A percentile compares a stretch with the other conserved stretches of the same genome.
Conservation (phyloP, 768 basidiomycete genomes). For the Lepiota brunneoincarnata region DNA sequence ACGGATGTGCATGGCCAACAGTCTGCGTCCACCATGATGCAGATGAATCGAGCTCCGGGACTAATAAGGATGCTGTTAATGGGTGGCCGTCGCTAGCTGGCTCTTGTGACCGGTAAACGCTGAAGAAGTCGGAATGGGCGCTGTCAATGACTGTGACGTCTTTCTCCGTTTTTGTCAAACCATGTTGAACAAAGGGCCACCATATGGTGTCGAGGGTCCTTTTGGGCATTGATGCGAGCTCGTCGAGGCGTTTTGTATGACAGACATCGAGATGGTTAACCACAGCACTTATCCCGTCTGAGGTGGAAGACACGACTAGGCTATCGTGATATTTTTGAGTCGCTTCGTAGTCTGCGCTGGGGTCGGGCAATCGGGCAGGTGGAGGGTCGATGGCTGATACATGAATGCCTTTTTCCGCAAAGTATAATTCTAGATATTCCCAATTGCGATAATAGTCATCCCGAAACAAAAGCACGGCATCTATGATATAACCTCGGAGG, state of each 20-base stretch:
- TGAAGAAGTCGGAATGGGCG: constrained; percentile 85
- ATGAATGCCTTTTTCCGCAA: constrained; percentile 65
- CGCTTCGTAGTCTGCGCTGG: constrained; percentile 39
- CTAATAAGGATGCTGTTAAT: constrained; percentile 28
- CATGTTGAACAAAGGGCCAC: constrained; percentile 99
- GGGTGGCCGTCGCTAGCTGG: constrained; percentile 25
- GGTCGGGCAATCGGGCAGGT: constrained; percentile 45
- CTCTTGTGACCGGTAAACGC: constrained; percentile 41
- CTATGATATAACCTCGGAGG: constrained; percentile 87
- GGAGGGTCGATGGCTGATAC: constrained; percentile 56
- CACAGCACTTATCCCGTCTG: constrained; percentile 41
- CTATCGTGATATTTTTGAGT: constrained; percentile 75
- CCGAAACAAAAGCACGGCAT: constrained; percentile 78
- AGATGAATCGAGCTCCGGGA: constrained; percentile 80
- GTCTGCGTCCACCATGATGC: constrained; percentile 99
- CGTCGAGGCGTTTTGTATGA: constrained; percentile 64
- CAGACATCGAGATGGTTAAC: constrained; percentile 58
- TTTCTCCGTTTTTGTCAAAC: constrained; percentile 56
- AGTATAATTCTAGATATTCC: constrained; percentile 79
- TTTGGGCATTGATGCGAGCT: constrained; percentile 74
- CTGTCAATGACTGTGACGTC: constrained; percentile 93
- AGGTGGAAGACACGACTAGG: constrained; percentile 33
- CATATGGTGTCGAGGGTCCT: constrained; percentile 79
- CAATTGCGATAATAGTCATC: constrained; percentile 87
- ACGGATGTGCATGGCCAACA: constrained; percentile 76